These are phyloP conservation scores for Waltergamsia citrina DNA, from an alignment of 2,329 filamentous ascomycete species.

Conservation along the genomic window DNA sequence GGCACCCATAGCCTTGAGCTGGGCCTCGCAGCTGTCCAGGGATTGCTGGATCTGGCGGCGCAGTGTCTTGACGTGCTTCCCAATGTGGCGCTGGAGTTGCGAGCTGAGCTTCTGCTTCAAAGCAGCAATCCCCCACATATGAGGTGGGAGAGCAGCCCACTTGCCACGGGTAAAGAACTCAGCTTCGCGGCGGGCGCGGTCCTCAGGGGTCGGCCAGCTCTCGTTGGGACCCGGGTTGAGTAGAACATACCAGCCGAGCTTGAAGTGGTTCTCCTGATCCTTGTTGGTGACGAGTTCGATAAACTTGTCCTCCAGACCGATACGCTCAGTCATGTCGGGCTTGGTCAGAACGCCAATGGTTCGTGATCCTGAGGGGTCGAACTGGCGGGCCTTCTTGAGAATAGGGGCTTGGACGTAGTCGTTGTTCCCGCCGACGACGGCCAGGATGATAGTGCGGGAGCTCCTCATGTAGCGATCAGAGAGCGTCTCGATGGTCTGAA, in stretches of 20 bases:
- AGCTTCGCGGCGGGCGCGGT: slow-evolving; percentile 31
- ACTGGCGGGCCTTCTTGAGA: slow-evolving; percentile 38
- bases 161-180: slow-evolving; percentile 40
- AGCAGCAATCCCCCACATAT: slow-evolving; percentile 35
- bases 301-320: slow-evolving; percentile 43
- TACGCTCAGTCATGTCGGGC: slow-evolving; percentile 41
- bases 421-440: slow-evolving; percentile 44
- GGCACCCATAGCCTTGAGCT: slow-evolving; percentile 38
- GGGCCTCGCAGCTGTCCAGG: slow-evolving; percentile 35
- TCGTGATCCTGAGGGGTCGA: slow-evolving; percentile 36
- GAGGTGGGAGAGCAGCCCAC: slow-evolving; percentile 35
- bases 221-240: slow-evolving; percentile 39
- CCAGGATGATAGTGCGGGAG: slow-evolving; percentile 43
- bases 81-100: slow-evolving; percentile 41
- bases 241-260: slow-evolving; percentile 41
- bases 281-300: slow-evolving; percentile 42
- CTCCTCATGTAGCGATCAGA: slow-evolving; percentile 47
- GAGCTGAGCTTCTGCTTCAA: slow-evolving; percentile 38
- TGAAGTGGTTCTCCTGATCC: slow-evolving; percentile 39
- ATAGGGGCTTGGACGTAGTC: slow-evolving; percentile 45
- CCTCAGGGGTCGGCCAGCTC: slow-evolving; percentile 29
- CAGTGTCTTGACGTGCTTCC: slow-evolving; percentile 39
- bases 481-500: slow-evolving; percentile 39
- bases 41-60: slow-evolving; percentile 41
- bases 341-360: slow-evolving; percentile 44